A percentile compares a stretch with the other conserved stretches of the same genome.
Conservation (phyloP, 2,329 filamentous ascomycete species). For the Verticillium klebahnii region DNA sequence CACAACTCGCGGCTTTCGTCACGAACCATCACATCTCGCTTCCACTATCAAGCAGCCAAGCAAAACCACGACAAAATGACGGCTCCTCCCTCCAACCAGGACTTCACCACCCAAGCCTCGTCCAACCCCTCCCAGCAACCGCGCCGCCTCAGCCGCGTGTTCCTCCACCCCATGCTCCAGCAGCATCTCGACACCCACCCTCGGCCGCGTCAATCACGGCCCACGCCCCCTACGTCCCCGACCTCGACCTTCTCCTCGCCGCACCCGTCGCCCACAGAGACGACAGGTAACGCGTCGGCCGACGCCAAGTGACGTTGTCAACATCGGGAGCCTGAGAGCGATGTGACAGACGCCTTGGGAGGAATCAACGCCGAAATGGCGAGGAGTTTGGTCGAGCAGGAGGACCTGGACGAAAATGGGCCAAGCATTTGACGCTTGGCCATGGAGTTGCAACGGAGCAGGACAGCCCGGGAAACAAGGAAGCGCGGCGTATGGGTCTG, state of each 20-base stretch:
- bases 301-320: background rate
- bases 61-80: background rate
- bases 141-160: background rate
- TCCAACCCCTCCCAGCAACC: background rate
- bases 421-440: background rate
- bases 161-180: background rate
- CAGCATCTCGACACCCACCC: background rate
- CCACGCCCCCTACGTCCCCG: background rate
- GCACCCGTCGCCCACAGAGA: background rate
- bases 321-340: background rate
- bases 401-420: background rate
- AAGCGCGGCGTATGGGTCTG: background rate
- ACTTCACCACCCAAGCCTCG: background rate
- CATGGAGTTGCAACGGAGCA: background rate
- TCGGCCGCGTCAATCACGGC: background rate
- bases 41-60: background rate
- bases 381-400: no score
- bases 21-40: background rate
- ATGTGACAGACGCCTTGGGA: background rate
- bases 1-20: no score
- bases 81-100: background rate
- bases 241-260: background rate
- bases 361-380: no score
- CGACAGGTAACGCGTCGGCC: background rate
- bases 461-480: background rate